Percentiles rank a stretch among this genome's conserved stretches.
Conservation (phyloP, 2,329 filamentous ascomycete species). For the Diaporthe eres region DNA sequence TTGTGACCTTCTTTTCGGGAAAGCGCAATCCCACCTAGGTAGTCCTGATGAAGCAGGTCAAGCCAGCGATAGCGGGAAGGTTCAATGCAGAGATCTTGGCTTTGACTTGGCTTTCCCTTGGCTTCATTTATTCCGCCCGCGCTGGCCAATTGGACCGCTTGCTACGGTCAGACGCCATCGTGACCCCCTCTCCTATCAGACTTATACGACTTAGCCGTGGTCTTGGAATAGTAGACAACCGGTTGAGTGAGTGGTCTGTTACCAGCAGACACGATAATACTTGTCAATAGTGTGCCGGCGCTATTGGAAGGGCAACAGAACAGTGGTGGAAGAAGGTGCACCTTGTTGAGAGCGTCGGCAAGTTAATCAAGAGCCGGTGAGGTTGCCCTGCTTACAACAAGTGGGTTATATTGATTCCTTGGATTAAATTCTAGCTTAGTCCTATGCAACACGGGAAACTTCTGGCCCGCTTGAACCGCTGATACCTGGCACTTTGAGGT, state of each 20-base stretch:
- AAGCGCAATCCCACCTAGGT: background rate
- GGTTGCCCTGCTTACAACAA: background rate
- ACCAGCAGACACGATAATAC: background rate
- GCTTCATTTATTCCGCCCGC: constrained; percentile 18
- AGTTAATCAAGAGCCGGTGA: background rate
- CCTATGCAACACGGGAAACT: background rate
- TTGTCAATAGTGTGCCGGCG: background rate
- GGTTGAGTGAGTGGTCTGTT: background rate
- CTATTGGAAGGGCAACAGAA: constrained; percentile 3
- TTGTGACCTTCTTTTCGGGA: constrained; percentile 27
- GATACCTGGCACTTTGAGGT: background rate
- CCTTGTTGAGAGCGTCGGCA: background rate
- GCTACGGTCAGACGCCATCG: background rate
- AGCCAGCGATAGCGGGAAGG: constrained; percentile 22
- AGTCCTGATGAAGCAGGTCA: constrained; percentile 32
- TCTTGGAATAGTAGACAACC: background rate
- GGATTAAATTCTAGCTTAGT: background rate
- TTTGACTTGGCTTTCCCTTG: constrained; percentile 33
- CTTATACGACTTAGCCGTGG: background rate
- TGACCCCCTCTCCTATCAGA: constrained; percentile 24
- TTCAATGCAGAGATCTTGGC: constrained; percentile 28
- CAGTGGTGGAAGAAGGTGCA: background rate
- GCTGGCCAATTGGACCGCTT: background rate
- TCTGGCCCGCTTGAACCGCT: background rate
- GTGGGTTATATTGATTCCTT: background rate